phyloP scores from a whole-genome alignment of 306 rosid species.

The Trifolium pratense region DNA sequence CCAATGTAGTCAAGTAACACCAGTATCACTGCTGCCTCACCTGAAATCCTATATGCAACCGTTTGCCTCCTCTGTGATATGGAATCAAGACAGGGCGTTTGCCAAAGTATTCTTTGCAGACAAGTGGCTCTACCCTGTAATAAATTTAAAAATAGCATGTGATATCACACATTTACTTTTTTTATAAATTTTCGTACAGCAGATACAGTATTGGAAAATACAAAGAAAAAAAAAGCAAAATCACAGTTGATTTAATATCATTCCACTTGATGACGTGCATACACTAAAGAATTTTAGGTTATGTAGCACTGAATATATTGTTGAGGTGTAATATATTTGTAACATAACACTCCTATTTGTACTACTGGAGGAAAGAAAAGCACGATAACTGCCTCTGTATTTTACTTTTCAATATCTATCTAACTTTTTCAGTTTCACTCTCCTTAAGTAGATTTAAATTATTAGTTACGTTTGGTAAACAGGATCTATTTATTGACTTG shows the following conservation, averaged over 20 bases:
- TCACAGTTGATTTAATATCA: slow-evolving; percentile 7
- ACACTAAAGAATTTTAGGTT: neutral
- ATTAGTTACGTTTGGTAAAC: neutral
- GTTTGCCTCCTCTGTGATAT: slow-evolving; percentile 92
- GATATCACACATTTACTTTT: slow-evolving; percentile 13
- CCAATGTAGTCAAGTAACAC: slow-evolving; percentile 31
- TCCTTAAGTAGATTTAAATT: neutral
- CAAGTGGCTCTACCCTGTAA: slow-evolving; percentile 93
- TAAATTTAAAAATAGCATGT: slow-evolving; percentile 36
- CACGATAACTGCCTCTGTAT: neutral
- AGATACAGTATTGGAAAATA: slow-evolving; percentile 14
- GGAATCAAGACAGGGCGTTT: slow-evolving; percentile 89
- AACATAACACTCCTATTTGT: slow-evolving; percentile 9
- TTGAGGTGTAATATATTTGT: neutral
- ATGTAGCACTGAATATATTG: neutral
- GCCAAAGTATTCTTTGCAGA: slow-evolving; percentile 75
- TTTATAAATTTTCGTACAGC: slow-evolving; percentile 5
- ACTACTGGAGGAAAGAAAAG: neutral
- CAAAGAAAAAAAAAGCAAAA: slow-evolving; percentile 4
- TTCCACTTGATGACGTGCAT: slow-evolving; percentile 6
- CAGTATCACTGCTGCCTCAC: slow-evolving; percentile 47
- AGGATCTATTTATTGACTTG: neutral
- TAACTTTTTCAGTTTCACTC: neutral
- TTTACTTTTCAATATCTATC: neutral
- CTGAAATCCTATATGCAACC: slow-evolving; percentile 95